Evolutionary conservation across 345 rosid genomes (phyloP).

Genomic region (Dipteronia sinensis): DNA sequence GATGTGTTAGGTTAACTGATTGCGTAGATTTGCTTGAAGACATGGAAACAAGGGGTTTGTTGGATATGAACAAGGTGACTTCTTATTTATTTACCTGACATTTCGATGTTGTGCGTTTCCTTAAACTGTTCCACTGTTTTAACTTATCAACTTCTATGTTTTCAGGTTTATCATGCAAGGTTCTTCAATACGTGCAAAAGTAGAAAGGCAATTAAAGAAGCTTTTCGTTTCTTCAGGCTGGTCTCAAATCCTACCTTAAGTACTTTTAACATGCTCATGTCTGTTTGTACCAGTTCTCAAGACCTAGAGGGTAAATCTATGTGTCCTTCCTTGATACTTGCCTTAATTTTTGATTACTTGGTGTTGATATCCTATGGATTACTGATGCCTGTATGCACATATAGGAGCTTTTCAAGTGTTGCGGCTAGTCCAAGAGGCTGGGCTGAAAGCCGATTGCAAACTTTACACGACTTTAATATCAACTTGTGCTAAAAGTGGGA

Average conservation of each 20-base stretch:
- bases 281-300: conserved; percentile 79
- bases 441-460: conserved; percentile 77
- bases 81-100: conserved; percentile 13
- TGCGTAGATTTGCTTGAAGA: conserved; percentile 80
- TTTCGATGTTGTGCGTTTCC: neutral
- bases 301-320: conserved; percentile 68
- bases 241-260: conserved; percentile 81
- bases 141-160: conserved; percentile 10
- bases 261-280: conserved; percentile 95
- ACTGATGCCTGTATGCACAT: conserved; percentile 24
- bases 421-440: conserved; percentile 64
- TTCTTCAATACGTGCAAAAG: conserved; percentile 76
- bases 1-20: conserved; percentile 57
- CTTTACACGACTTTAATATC: conserved; percentile 94
- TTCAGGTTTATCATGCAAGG: conserved; percentile 83
- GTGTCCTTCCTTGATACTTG: conserved; percentile 7
- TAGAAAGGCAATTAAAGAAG: conserved; percentile 73
- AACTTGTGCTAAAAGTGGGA: conserved; percentile 89
- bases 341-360: conserved; percentile 5
- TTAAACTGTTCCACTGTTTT: conserved; percentile 13
- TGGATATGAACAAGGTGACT: conserved; percentile 83
- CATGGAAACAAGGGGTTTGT: conserved; percentile 54
- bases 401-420: conserved; percentile 82
- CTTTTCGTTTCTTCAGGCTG: conserved; percentile 82
- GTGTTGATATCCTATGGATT: conserved; percentile 12